Conservation (phyloP, 192 early-diverging fungal species). For the Linnemannia zychae region DNA sequence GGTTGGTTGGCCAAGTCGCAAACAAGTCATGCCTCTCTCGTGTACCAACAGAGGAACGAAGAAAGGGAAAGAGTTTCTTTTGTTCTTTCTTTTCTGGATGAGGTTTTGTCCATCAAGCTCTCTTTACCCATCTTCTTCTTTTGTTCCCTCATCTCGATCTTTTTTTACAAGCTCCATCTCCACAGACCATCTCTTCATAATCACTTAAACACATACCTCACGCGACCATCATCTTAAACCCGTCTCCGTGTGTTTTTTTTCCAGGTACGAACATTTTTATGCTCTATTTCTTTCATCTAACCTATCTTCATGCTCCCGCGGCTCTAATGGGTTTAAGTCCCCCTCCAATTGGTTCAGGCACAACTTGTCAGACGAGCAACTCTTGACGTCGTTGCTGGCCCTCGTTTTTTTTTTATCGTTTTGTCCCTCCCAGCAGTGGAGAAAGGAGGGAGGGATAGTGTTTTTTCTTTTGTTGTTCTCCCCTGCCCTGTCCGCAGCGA, state of each 20-base stretch:
- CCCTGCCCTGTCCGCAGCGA: background rate
- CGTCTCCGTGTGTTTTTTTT: background rate
- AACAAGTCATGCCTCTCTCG: background rate
- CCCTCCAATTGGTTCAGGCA: background rate
- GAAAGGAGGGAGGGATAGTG: background rate
- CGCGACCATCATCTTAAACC: background rate
- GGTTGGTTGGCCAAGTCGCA: background rate
- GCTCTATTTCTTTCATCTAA: slow-evolving; percentile 4
- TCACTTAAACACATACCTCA: background rate
- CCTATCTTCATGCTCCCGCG: background rate
- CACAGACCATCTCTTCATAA: background rate
- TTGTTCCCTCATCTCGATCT: slow-evolving; percentile 1
- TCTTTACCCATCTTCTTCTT: background rate
- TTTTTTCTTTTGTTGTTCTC: background rate
- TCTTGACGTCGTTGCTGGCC: background rate
- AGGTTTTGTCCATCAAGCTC: background rate
- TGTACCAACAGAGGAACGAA: background rate
- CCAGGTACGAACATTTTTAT: background rate
- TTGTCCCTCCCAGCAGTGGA: slow-evolving; percentile 4
- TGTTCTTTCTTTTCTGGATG: background rate
- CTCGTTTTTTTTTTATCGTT: background rate
- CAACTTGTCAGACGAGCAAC: background rate
- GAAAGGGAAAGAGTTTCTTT: background rate
- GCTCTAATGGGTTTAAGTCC: background rate
- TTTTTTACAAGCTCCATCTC: background rate